Conservation (phyloP, 345 rosid species). For the Linum lewisii region DNA sequence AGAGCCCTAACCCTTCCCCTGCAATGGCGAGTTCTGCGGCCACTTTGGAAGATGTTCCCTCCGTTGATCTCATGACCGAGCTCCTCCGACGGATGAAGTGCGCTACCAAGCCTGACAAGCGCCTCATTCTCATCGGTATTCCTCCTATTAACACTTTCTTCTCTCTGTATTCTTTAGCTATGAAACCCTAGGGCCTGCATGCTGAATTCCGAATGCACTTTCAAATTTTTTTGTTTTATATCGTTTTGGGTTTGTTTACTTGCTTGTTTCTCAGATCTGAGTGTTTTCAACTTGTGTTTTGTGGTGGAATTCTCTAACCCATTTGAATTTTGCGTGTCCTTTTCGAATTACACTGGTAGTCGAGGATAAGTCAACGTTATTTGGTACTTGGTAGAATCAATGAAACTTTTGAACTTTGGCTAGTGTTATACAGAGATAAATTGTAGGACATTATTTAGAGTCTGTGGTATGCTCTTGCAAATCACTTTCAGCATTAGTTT, state of each 20-base stretch:
- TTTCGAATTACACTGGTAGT: neutral
- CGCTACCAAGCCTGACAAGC: constrained; percentile 79
- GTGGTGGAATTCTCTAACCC: neutral
- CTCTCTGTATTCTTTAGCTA: neutral
- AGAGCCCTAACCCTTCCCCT: constrained; percentile 10
- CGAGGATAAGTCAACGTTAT: constrained; percentile 1
- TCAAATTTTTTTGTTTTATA: neutral
- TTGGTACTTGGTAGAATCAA: neutral
- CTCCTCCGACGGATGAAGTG: constrained; percentile 95
- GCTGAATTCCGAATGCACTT: neutral
- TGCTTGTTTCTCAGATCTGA: neutral
- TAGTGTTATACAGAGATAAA: no score
- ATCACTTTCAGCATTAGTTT: no score
- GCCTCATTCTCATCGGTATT: constrained; percentile 82
- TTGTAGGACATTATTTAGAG: neutral
- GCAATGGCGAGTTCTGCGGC: constrained; percentile 44
- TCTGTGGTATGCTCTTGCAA: no score
- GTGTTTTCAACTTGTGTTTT: neutral
- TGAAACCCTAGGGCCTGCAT: neutral
- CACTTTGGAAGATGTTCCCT: constrained; percentile 73
- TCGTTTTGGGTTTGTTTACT: constrained; percentile 4
- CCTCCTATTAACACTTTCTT: neutral
- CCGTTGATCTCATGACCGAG: constrained; percentile 75
- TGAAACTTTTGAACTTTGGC: no score
- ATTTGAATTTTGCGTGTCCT: neutral